Percentiles rank a stretch among this genome's conserved stretches.
These are phyloP conservation scores for Citrus reticulata DNA, from an alignment of 345 rosid genomes.

Conservation along the genomic window DNA sequence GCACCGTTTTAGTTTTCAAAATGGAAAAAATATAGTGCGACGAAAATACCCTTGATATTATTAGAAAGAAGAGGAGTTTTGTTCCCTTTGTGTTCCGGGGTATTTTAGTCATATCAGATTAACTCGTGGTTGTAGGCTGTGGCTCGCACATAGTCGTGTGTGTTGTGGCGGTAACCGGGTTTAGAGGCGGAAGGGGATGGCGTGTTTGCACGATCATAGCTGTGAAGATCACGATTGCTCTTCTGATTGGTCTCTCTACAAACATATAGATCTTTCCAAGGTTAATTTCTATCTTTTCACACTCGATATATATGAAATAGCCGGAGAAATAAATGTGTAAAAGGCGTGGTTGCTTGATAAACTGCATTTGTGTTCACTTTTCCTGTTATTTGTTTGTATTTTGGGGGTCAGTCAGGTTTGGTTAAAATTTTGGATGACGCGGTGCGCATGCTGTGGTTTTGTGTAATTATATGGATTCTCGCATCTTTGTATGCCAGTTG, in stretches of 20 bases:
- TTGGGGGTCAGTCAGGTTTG: too few species aligned
- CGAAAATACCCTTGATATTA: neutral
- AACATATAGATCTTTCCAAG: slow-evolving; percentile 87
- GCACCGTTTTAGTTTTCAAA: neutral
- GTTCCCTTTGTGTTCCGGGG: too few species aligned
- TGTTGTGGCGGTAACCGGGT: neutral
- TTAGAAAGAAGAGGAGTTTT: too few species aligned
- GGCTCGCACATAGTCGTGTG: too few species aligned
- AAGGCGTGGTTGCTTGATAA: too few species aligned
- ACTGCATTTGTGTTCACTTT: too few species aligned
- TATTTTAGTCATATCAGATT: too few species aligned
- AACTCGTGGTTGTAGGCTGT: too few species aligned
- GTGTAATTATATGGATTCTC: neutral
- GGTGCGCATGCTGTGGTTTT: neutral
- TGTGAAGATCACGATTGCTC: slow-evolving; percentile 95
- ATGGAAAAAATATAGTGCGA: neutral
- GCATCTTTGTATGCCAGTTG: neutral
- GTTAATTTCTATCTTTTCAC: slow-evolving; percentile 19
- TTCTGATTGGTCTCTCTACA: slow-evolving; percentile 91
- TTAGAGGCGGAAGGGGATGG: slow-evolving; percentile 43
- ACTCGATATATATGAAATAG: neutral
- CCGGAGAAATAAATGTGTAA: too few species aligned
- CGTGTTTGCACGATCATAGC: slow-evolving; percentile 85
- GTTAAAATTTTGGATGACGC: neutral
- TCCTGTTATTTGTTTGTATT: too few species aligned